Evolutionary conservation across 768 basidiomycete genomes (phyloP).

Genomic region (Kwoniella sp.): DNA sequence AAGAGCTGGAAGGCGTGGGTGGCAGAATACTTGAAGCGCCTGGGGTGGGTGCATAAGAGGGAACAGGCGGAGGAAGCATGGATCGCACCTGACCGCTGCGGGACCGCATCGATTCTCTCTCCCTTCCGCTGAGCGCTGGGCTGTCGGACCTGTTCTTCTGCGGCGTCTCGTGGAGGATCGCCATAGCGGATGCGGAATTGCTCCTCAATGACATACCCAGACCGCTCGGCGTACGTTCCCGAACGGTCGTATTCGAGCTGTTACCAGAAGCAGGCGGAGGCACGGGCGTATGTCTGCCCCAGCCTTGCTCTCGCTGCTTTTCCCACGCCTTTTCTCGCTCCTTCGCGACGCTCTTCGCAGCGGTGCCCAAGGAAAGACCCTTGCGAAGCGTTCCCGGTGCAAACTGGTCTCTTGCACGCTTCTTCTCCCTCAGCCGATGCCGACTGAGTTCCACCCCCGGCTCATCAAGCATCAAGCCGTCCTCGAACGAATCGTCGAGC

Average conservation of each 20-base stretch:
- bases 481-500: constrained; percentile 44
- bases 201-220: constrained; percentile 24
- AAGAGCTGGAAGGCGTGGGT: constrained; percentile 20
- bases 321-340: constrained; percentile 25
- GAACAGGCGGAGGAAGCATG: constrained; percentile 17
- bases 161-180: constrained; percentile 1
- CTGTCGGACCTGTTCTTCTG: not conserved
- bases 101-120: constrained; percentile 11
- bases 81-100: constrained; percentile 8
- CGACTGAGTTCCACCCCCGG: constrained; percentile 36
- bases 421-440: constrained; percentile 23
- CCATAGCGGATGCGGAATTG: constrained; percentile 24
- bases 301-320: constrained; percentile 33
- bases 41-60: constrained; percentile 1
- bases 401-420: constrained; percentile 10
- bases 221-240: constrained; percentile 1
- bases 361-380: not conserved
- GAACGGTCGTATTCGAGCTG: not conserved
- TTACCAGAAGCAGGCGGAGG: not conserved
- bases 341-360: constrained; percentile 7
- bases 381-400: not conserved
- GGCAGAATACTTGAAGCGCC: not conserved
- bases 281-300: constrained; percentile 26
- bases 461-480: constrained; percentile 44
- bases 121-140: constrained; percentile 7